A percentile compares a stretch with the other conserved stretches of the same genome.
phyloP scores from a whole-genome alignment of 75 land plant species.

The Picea glauca region DNA sequence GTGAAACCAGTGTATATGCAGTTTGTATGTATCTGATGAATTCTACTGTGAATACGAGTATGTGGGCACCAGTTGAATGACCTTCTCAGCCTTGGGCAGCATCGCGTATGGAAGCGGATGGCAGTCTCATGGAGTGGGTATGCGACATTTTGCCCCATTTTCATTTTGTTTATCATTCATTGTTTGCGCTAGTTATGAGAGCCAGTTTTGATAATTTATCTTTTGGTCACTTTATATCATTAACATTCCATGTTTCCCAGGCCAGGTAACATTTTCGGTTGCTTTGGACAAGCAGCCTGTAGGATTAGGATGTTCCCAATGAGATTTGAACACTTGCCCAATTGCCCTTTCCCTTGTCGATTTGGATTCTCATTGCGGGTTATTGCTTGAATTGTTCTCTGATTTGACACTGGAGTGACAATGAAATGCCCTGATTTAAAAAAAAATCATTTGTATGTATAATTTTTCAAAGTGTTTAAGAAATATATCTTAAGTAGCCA shows the following conservation, averaged over 20 bases:
- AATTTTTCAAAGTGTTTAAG: too few species aligned
- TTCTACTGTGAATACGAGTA: neutral
- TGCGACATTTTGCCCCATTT: neutral
- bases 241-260: too few species aligned
- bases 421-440: too few species aligned
- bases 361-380: neutral
- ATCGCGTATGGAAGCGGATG: constrained; percentile 92
- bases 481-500: too few species aligned
- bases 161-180: neutral
- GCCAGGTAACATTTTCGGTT: too few species aligned
- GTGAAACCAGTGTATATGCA: neutral
- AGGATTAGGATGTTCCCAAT: too few species aligned
- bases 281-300: too few species aligned
- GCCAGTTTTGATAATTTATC: too few species aligned
- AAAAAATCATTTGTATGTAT: too few species aligned
- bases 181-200: too few species aligned
- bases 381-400: neutral
- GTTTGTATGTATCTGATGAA: neutral
- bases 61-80: constrained; percentile 68
- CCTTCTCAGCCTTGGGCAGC: constrained; percentile 87
- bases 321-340: neutral
- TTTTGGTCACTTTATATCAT: too few species aligned
- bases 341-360: neutral
- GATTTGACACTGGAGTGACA: neutral
- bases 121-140: constrained; percentile 88